Conservation (phyloP, 1,139 yeast genomes). For the Scheffersomyces segobiensis region DNA sequence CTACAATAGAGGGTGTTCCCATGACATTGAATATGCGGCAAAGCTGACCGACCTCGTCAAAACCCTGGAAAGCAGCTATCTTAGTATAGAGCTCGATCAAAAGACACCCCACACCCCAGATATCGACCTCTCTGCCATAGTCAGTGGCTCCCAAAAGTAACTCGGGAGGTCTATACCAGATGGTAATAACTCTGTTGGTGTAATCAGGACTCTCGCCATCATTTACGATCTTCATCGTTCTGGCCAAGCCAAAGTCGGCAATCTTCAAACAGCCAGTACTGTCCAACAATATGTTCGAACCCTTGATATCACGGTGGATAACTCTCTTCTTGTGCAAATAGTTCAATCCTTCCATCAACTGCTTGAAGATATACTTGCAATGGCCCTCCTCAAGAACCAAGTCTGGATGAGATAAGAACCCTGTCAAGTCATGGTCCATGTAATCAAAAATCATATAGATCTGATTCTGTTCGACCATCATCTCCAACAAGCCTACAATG, state of each 20-base stretch:
- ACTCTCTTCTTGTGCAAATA: conserved; percentile 80
- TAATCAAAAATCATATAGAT: conserved; percentile 92
- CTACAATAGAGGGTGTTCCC: conserved; percentile 81
- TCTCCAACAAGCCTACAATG: conserved; percentile 78
- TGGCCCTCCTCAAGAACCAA: conserved; percentile 64
- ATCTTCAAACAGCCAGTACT: conserved; percentile 73
- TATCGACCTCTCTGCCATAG: conserved; percentile 88
- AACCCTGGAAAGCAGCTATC: conserved; percentile 80
- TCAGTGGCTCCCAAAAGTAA: conserved; percentile 84
- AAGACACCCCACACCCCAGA: conserved; percentile 97
- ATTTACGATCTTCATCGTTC: conserved; percentile 64
- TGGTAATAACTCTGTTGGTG: conserved; percentile 90
- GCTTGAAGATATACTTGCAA: conserved; percentile 74
- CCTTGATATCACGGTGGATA: conserved; percentile 92
- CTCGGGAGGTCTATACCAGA: conserved; percentile 98
- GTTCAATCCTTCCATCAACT: conserved; percentile 75
- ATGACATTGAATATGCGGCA: conserved; percentile 72
- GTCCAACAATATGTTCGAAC: conserved; percentile 82
- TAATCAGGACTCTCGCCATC: conserved; percentile 65
- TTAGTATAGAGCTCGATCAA: conserved; percentile 77
- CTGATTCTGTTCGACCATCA: conserved; percentile 81
- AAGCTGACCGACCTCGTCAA: conserved; percentile 84
- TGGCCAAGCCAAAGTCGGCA: conserved; percentile 93
- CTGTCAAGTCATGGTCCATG: conserved; percentile 91
- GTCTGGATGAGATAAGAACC: conserved; percentile 77